Base-by-base conservation (phyloP, 2,329 filamentous ascomycete species). In the Fusarium sp. region DNA sequence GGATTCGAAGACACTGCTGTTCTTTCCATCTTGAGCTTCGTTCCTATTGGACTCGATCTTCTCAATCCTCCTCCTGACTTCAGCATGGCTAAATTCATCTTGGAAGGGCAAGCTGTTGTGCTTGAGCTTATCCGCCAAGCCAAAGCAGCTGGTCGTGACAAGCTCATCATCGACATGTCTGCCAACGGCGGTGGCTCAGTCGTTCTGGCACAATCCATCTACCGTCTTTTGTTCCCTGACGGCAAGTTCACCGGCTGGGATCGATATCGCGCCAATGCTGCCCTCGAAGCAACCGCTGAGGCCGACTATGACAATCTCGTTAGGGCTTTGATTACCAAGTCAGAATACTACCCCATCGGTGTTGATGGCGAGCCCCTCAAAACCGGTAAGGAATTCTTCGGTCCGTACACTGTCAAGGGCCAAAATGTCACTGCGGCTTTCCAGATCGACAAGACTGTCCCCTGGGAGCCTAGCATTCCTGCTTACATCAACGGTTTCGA, bases 81-180 rank as follows among this genome's bases (percentile, higher is more conserved):
- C 24, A 59, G 63, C 45, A 38, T 63, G 27, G 44, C 56, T 24
- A 51, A 66, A 3, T 75, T 59, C 42, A 53, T 75, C 5, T 56
- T 71, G 10, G 73, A 75, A 27, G 70, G 43, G 18, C 61, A 73
- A 25, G 51, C 55, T 11, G 62, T 75, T 11, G 24, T 75, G 4
- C 51, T 68, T 32, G 47, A 72, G 6, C 63, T 76, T 43, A 68
- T 75, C 38, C 55, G 63, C n/a, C 45, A 57, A 27, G 70, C 70
- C 16, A 63, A 75, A 53, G 50, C 55, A 38, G 54, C 66, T 30
- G 61, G 69, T 18, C 72, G 72, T 1, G 59, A 75, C n/a, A 75
- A 76, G 59, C 73, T 75, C 50, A 68, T 75, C 25, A 67, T 75
- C 14, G 73, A 75, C 10, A 8, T 75, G 30, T 75, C 73, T 16